Conservation (phyloP, 768 basidiomycete genomes). For the Boletus huronensis region DNA sequence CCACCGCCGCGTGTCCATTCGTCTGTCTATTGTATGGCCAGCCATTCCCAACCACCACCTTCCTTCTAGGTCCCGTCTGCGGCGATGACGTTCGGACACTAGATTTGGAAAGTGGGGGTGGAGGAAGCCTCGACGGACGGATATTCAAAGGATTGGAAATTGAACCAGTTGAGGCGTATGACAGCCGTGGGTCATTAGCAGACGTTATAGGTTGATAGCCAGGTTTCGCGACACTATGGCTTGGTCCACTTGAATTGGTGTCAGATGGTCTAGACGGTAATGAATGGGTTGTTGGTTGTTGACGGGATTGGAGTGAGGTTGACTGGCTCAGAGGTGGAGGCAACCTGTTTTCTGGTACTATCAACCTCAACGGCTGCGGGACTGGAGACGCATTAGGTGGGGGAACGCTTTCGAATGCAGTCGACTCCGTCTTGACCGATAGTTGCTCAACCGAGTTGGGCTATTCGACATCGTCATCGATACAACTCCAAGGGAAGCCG, state of each 20-base stretch:
- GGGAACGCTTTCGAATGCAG: slow-evolving; percentile 8
- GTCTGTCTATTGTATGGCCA: slow-evolving; percentile 40
- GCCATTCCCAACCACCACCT: slow-evolving; percentile 43
- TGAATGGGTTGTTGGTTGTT: slow-evolving; percentile 8
- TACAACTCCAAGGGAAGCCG: neutral
- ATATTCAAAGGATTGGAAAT: slow-evolving; percentile 54
- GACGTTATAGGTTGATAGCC: slow-evolving; percentile 29
- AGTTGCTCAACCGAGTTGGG: slow-evolving; percentile 12
- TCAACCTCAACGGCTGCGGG: slow-evolving; percentile 5
- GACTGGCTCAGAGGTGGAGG: slow-evolving; percentile 6
- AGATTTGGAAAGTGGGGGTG: slow-evolving; percentile 7
- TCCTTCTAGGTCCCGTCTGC: slow-evolving; percentile 13
- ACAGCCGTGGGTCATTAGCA: slow-evolving; percentile 30
- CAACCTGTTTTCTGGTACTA: slow-evolving; percentile 12
- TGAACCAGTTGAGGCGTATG: slow-evolving; percentile 41
- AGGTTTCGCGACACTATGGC: slow-evolving; percentile 18
- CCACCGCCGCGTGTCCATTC: slow-evolving; percentile 24
- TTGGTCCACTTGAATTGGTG: slow-evolving; percentile 8
- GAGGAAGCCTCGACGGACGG: slow-evolving; percentile 40
- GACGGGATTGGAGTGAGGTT: slow-evolving; percentile 11
- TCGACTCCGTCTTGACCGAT: slow-evolving; percentile 22
- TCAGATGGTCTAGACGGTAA: slow-evolving; percentile 21
- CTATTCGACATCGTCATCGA: slow-evolving; percentile 10
- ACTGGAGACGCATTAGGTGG: slow-evolving; percentile 12
- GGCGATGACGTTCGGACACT: slow-evolving; percentile 13